Evolutionary conservation across 2,329 filamentous ascomycete species (phyloP).

Genomic region (Trichocomaceae sp.): DNA sequence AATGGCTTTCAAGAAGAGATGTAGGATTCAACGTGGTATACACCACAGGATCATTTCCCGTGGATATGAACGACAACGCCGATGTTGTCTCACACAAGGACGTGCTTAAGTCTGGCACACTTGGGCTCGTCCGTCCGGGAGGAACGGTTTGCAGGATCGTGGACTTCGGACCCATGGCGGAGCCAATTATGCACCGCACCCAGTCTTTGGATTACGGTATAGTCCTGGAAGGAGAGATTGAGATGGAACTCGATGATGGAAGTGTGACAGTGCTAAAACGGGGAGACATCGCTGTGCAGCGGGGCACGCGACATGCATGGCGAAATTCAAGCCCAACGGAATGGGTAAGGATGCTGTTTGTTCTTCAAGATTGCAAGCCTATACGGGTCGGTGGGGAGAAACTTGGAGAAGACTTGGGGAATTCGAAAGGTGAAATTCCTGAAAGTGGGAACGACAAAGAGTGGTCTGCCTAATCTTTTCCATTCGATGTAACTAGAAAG

Average conservation of each 20-base stretch:
- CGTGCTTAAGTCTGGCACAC: neutral
- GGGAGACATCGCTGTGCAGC: conserved; percentile 52
- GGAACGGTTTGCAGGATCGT: conserved; percentile 44
- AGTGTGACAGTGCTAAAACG: conserved; percentile 41
- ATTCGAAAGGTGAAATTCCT: no score
- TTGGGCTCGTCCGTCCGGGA: conserved; percentile 33
- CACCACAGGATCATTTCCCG: neutral
- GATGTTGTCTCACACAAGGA: neutral
- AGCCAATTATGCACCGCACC: conserved; percentile 48
- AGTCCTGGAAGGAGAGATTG: conserved; percentile 49
- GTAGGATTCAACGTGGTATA: neutral
- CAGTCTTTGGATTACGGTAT: conserved; percentile 51
- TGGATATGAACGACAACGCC: neutral
- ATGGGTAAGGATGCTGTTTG: conserved; percentile 43
- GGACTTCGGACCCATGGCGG: conserved; percentile 42
- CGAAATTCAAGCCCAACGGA: conserved; percentile 42
- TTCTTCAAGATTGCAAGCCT: neutral
- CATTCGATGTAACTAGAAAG: no score
- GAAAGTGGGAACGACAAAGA: no score
- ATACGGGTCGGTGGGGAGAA: no score
- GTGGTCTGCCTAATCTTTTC: no score
- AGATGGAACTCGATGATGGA: conserved; percentile 49
- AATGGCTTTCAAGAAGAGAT: no score
- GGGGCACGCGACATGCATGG: conserved; percentile 52
- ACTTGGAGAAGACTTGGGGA: no score